phyloP scores from a whole-genome alignment of 768 basidiomycete genomes.

The Suillus paluster region DNA sequence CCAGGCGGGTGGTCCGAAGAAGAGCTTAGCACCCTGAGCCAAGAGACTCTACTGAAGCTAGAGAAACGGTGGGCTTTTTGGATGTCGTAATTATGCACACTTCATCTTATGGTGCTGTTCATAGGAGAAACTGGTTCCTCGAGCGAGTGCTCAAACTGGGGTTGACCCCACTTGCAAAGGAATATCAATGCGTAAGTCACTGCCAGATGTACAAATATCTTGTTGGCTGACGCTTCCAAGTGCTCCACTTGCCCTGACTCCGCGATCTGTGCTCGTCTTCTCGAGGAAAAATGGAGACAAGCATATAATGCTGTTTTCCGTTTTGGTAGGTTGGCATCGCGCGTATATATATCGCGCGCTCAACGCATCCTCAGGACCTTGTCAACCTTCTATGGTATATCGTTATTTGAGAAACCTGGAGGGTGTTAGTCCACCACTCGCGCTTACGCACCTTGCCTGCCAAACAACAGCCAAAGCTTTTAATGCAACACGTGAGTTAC shows the following conservation, averaged over 20 bases:
- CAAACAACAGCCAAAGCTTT: constrained; percentile 91
- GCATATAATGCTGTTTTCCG: constrained; percentile 87
- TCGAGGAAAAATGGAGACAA: constrained; percentile 94
- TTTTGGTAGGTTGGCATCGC: constrained; percentile 56
- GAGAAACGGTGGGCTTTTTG: constrained; percentile 69
- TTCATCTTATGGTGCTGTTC: neutral
- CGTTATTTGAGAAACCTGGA: constrained; percentile 91
- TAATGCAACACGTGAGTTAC: constrained; percentile 73
- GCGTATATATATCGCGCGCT: neutral
- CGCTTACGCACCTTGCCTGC: constrained; percentile 85
- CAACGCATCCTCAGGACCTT: constrained; percentile 55
- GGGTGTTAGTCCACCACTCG: constrained; percentile 86
- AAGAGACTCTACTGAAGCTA: constrained; percentile 84
- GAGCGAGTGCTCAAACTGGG: constrained; percentile 94
- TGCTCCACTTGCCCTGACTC: constrained; percentile 86
- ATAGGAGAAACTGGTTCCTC: constrained; percentile 91
- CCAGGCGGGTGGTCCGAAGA: constrained; percentile 85
- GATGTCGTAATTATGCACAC: neutral
- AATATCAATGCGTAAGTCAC: constrained; percentile 85
- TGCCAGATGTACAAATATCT: neutral
- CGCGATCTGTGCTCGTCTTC: constrained; percentile 71
- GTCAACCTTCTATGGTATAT: constrained; percentile 91
- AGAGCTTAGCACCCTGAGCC: constrained; percentile 79
- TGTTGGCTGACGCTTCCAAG: constrained; percentile 44
- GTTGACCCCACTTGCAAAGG: constrained; percentile 84